Base-by-base conservation (phyloP, 495 filamentous ascomycete genomes). In the Cryomyces minteri region DNA sequence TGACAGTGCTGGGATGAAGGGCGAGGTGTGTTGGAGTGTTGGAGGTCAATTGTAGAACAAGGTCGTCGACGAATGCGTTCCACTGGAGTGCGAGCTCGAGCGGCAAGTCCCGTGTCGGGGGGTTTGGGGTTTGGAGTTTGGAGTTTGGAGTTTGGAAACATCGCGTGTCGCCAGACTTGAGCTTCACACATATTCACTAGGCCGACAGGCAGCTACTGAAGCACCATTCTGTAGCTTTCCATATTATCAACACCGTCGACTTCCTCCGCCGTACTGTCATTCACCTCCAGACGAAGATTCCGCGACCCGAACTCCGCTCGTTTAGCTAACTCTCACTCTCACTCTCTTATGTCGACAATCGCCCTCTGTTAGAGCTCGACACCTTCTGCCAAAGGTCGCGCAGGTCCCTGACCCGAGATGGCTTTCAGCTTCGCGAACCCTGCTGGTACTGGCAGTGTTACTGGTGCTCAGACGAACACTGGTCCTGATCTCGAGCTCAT, bases 401-500 rank as follows among this genome's bases (percentile, higher is more conserved):
- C 18, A 25, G 18, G 18, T 25, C 2, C 18, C 18, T 25, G 18
- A 25, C 18, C 18, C 18, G 18, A 60, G 52, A 88, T 88, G 81
- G 74, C 82, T 8, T 86, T 86, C 59, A 65, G 67, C 56, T 76
- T 79, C 41, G 60, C 54, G 28, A 51, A 32, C 25, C n/a, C 51
- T 4, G 53, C 64, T 18, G 54, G 43, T 45, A 49, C 60, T 54
- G 62, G 57, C 43, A 59, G 43, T 30, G 12, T 40, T 34, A 40
- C 30, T 30, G 48, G 30, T 31, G 48, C 37, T 33, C 54, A 62
- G 49, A 51, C 64, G 43, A 62, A 71, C 46, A 61, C 62, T 46
- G 77, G 74, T 14, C 65, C 66, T 29, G 69, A 79, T 45, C 66
- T 83, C 6, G 61, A 68, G 36, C 66, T 72, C 42, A 71, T 82